Evolutionary conservation across 768 basidiomycete species (phyloP), one percentile per base, ranked within the genome.

Genomic region (Exsudoporus frostii): DNA sequence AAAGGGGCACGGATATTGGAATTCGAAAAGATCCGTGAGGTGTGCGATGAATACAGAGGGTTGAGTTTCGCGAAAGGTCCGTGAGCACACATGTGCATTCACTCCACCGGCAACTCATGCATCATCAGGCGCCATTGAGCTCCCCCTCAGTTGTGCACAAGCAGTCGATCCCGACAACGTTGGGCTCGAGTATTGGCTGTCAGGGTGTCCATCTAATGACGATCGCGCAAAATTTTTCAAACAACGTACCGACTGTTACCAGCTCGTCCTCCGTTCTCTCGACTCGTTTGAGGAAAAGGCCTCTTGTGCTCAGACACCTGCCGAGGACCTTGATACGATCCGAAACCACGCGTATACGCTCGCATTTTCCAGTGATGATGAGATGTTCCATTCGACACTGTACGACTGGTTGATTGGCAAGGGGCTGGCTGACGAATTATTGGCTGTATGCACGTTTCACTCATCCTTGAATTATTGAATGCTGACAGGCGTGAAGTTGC

Each of bases 321-420:
- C 68, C 19, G 79, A 80, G 33, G 83, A 86, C 44, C 79, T 82
- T 7, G 89, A 92, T 56, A 75, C 82, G 13, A 83, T 90, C n/a
- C 81, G 90, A 48, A 81, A 79, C 44, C 87, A 90, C 64, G 93
- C 94, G 0, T 97, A 94, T 66, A 85, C 88, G 33, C 78, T 94
- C 51, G 91, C 92, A 1, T 87, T 98, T 52, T 76, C 82, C 7
- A 86, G 86, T 61, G 81, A 88, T 30, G 97, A 98, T 67, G 87
- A 93, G 61, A 83, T 95, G 74, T 98, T 98, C 73, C 94, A 98
- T 71, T 92, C 88, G 30, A 86, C 85, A 17, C 68, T 99, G 53
- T 99, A 99, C 64, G 92, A 97, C 61, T 98, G 97, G 97, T 75
- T 95, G 45, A 88, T 97, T 40, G 74, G 74, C 27, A 82, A 83